A percentile compares a stretch with the other conserved stretches of the same genome.
Evolutionary conservation across 371 early-diverging fungal species (phyloP).

Genomic region (Mucor indicus): DNA sequence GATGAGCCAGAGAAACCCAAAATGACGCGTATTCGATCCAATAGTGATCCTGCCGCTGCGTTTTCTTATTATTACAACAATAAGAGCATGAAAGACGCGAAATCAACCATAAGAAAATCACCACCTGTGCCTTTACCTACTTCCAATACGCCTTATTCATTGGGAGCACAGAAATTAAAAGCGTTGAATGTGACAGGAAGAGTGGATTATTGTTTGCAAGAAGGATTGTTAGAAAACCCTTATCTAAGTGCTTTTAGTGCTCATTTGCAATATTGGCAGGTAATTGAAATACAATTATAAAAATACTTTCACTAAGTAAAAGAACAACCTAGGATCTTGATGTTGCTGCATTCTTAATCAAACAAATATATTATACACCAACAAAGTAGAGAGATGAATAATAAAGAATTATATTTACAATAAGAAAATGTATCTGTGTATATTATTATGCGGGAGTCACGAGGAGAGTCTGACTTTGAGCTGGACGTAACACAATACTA

Average conservation of each 20-base stretch:
- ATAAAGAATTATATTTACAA: neutral
- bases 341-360: slow-evolving; percentile 60
- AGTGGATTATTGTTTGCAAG: slow-evolving; percentile 78
- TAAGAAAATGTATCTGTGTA: neutral
- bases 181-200: slow-evolving; percentile 68
- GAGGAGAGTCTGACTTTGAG: slow-evolving; percentile 22
- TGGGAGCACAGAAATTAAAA: slow-evolving; percentile 46
- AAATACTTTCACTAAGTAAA: neutral
- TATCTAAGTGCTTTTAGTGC: slow-evolving; percentile 73
- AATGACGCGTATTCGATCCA: slow-evolving; percentile 23
- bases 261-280: slow-evolving; percentile 79
- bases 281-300: neutral
- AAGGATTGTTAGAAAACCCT: slow-evolving; percentile 76
- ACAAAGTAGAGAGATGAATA: neutral
- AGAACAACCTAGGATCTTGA: slow-evolving; percentile 50
- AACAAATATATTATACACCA: slow-evolving; percentile 32
- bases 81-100: slow-evolving; percentile 3
- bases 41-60: slow-evolving; percentile 27
- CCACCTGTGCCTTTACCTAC: slow-evolving; percentile 26
- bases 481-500: slow-evolving; percentile 17
- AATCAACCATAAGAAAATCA: slow-evolving; percentile 12
- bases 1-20: slow-evolving; percentile 12
- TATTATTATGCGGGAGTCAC: slow-evolving; percentile 11
- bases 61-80: slow-evolving; percentile 7
- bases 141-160: slow-evolving; percentile 17